Evolutionary conservation across 2,329 filamentous ascomycete genomes (phyloP), one percentile per base, ranked within the genome.

Genomic region (Thelonectria blattea): DNA sequence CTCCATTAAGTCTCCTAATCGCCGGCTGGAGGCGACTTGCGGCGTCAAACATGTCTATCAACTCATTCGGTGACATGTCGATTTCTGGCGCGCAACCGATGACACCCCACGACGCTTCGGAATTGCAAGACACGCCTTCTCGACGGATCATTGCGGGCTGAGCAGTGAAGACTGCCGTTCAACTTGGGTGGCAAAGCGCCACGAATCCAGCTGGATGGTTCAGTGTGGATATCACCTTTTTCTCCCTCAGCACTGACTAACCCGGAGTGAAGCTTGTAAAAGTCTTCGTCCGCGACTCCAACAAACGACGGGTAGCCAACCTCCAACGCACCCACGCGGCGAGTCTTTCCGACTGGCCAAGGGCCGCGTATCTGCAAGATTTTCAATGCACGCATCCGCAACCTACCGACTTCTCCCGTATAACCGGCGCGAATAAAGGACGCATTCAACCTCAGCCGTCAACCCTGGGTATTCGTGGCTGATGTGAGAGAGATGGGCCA

Each of bases 181-280:
- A 27, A 47, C 37, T 34, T 24, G 27, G 46, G 56, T 54, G 56
- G 56, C 51, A 53, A 30, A 59, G 51, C 51, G 51, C 51, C 56
- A 54, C 56, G 34, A 37, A 56, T 61, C 67, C 67, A 64, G 57
- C 60, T 60, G 64, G 53, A 56, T 56, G 67, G 67, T 69, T 69
- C 65, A 52, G n/a, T 47, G 67, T 69, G 65, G 67, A 39, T 62
- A 63, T 66, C 46, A 49, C 39, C 56, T 49, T 30, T 61, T 61
- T 48, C 58, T 48, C 58, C 49, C 55, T 45, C 5, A 30, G 5
- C 27, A 22, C 50, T 53, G 55, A 56, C 61, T 66, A 68, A 46
- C 12, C 34, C 34, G 2, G 9, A 30, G 27, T 30, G 27, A 30
- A 30, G 27, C 5, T 30, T 10, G 27, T 7, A 30, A 30, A 30